A percentile compares a stretch with the other conserved stretches of the same genome.
Conservation (phyloP, 495 filamentous ascomycete species). For the Aspergillus conjunctus region DNA sequence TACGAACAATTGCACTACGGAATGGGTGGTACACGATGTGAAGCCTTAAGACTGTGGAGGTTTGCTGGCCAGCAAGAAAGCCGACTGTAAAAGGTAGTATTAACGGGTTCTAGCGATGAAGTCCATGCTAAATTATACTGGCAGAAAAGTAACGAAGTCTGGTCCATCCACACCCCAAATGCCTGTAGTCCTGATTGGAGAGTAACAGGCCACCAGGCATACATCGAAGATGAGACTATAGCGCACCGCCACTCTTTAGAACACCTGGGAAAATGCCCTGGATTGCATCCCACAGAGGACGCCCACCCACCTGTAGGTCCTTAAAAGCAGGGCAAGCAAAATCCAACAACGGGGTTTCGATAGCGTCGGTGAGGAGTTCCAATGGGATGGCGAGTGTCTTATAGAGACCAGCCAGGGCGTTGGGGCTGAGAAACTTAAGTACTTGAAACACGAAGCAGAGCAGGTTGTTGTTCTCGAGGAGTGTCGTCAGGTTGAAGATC, state of each 20-base stretch:
- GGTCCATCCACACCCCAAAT: no score
- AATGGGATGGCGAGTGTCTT: constrained; percentile 38
- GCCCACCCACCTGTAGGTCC: constrained; percentile 40
- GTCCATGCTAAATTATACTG: no score
- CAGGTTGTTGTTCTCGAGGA: constrained; percentile 50
- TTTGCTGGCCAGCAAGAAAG: no score
- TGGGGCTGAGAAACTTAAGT: constrained; percentile 45
- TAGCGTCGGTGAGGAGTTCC: constrained; percentile 30
- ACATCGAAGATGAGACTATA: constrained; percentile 17
- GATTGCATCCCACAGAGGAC: constrained; percentile 36
- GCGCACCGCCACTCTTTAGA: constrained; percentile 28
- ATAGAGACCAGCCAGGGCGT: constrained; percentile 41
- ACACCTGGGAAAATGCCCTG: constrained; percentile 41
- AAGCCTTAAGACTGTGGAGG: no score
- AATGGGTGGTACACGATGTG: no score
- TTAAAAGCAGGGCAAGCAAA: constrained; percentile 41
- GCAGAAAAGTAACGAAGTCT: no score
- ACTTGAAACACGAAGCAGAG: constrained; percentile 50
- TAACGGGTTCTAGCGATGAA: no score
- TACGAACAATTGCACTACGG: no score
- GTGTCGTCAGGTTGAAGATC: constrained; percentile 41
- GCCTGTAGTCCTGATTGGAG: no score
- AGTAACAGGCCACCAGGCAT: no score
- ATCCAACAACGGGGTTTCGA: constrained; percentile 32
- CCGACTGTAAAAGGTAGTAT: no score